These are phyloP conservation scores for Carex arenaria DNA, from an alignment of 202 grass and related monocot species.

Conservation along the genomic window DNA sequence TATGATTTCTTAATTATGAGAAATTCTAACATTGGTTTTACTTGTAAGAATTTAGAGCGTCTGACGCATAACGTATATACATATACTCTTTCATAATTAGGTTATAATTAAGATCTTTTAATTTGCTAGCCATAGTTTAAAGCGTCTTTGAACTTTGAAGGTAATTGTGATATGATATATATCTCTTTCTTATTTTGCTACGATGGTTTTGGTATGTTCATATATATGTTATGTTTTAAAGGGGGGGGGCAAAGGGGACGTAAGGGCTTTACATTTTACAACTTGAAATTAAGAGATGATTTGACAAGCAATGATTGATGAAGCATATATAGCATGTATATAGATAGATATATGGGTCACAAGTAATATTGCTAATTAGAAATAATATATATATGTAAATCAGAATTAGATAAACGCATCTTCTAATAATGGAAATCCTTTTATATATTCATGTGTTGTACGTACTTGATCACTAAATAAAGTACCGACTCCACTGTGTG, in stretches of 20 bases:
- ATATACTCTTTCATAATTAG: background rate
- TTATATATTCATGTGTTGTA: background rate
- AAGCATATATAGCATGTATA: background rate
- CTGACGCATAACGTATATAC: background rate
- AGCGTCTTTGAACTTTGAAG: background rate
- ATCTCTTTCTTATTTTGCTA: background rate
- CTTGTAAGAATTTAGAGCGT: background rate
- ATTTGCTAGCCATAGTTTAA: background rate
- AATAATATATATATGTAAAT: background rate
- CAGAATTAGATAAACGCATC: background rate
- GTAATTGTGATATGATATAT: background rate
- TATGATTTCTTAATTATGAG: too few species aligned
- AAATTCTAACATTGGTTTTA: background rate
- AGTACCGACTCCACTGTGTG: conserved; percentile 2
- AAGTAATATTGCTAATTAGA: background rate
- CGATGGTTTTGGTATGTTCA: background rate
- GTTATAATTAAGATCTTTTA: background rate
- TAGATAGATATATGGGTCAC: background rate
- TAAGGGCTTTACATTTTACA: background rate
- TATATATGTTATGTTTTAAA: background rate
- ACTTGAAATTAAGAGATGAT: background rate
- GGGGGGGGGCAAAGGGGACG: background rate
- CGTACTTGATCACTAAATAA: background rate
- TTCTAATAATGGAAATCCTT: background rate
- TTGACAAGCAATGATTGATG: background rate